phyloP scores from a whole-genome alignment of 2,329 filamentous ascomycete species.

The Pseudopithomyces maydicus region DNA sequence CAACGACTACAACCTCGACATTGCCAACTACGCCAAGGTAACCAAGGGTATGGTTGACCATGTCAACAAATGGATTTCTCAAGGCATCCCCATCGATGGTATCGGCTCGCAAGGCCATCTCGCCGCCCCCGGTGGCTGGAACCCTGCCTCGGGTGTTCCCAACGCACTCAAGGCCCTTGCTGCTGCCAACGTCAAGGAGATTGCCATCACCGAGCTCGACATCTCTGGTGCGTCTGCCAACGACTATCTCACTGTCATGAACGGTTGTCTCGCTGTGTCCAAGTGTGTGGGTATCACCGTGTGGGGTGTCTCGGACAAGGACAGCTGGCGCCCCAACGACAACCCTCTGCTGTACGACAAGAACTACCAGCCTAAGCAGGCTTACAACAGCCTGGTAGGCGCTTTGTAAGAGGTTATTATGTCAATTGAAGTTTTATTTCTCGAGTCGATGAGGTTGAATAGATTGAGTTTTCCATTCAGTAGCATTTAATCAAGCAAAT shows the following conservation, averaged over 20 bases:
- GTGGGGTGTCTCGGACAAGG: conserved; percentile 57
- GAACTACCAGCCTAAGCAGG: conserved; percentile 49
- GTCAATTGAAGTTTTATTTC: no score
- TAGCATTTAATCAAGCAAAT: no score
- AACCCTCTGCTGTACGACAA: conserved; percentile 51
- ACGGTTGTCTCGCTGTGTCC: conserved; percentile 62
- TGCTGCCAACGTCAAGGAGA: conserved; percentile 55
- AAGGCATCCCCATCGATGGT: conserved; percentile 68
- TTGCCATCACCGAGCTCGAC: conserved; percentile 71
- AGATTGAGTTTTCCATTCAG: no score
- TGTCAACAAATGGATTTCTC: conserved; percentile 67
- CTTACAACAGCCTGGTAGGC: conserved; percentile 37
- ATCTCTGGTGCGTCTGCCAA: conserved; percentile 61
- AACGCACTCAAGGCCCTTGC: conserved; percentile 61
- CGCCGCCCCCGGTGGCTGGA: conserved; percentile 46
- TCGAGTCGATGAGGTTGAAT: no score
- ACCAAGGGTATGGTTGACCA: conserved; percentile 59
- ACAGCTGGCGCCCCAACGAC: conserved; percentile 48
- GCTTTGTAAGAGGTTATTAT: conserved; percentile 5
- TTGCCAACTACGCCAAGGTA: conserved; percentile 61
- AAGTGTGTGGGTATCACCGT: conserved; percentile 71
- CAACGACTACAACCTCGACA: conserved; percentile 72
- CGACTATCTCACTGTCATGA: conserved; percentile 61
- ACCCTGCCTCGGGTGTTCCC: conserved; percentile 51
- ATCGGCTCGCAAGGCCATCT: conserved; percentile 64